These are phyloP conservation scores for Bonia amplexicaulis DNA, from an alignment of 176 grass and related monocot genomes.

Conservation along the genomic window DNA sequence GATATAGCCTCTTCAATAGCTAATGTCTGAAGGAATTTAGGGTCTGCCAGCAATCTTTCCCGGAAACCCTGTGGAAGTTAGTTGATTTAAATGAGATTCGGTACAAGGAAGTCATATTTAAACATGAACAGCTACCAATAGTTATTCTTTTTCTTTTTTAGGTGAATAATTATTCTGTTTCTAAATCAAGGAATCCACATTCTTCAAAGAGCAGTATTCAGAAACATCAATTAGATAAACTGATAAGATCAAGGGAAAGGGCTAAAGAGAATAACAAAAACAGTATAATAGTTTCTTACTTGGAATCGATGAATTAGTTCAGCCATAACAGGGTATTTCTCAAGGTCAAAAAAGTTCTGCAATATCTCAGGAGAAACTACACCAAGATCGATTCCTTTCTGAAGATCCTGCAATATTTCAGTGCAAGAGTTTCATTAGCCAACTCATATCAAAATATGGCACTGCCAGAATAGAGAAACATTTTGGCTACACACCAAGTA, in stretches of 20 bases:
- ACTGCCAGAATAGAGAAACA: not conserved
- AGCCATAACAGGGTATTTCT: constrained; percentile 72
- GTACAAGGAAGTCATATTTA: constrained; percentile 8
- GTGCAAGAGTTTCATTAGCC: constrained; percentile 18
- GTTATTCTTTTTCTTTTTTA: not conserved
- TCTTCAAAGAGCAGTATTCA: constrained; percentile 3
- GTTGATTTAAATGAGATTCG: not conserved
- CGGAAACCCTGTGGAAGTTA: constrained; percentile 72
- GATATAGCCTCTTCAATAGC: constrained; percentile 96
- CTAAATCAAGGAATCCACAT: not conserved
- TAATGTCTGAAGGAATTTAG: constrained; percentile 88
- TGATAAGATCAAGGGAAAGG: not conserved
- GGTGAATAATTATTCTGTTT: not conserved
- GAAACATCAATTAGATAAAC: constrained; percentile 4
- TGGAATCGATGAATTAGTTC: constrained; percentile 94
- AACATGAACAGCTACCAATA: not conserved
- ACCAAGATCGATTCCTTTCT: constrained; percentile 94
- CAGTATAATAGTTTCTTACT: constrained; percentile 35
- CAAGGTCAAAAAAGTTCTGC: constrained; percentile 99
- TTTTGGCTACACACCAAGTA: not conserved
- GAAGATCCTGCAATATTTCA: constrained; percentile 58
- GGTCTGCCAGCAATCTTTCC: constrained; percentile 91
- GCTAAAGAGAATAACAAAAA: not conserved
- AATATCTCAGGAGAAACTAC: constrained; percentile 95
- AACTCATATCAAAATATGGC: not conserved